Evolutionary conservation across 1,284 basidiomycete species (phyloP).

Genomic region (Anthracocystis panici-leucophaei): DNA sequence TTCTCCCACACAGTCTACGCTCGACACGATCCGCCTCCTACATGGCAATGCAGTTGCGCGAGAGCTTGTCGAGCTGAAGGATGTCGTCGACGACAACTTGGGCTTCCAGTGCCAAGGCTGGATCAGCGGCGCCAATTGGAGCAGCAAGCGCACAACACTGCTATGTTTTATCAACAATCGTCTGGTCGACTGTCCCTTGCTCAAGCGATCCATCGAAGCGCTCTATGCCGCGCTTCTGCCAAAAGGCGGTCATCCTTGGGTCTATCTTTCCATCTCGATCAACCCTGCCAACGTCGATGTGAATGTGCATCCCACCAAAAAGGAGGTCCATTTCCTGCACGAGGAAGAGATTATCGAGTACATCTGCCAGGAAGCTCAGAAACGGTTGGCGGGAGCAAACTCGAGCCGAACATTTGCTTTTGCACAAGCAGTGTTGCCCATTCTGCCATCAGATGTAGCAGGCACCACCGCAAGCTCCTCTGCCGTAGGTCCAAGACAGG

Average conservation of each 20-base stretch:
- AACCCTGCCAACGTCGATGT: slow-evolving; percentile 91
- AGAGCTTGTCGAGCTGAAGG: slow-evolving; percentile 76
- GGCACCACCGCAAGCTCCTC: neutral
- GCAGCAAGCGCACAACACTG: slow-evolving; percentile 85
- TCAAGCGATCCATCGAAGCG: slow-evolving; percentile 88
- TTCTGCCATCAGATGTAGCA: slow-evolving; percentile 22
- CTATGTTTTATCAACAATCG: slow-evolving; percentile 98
- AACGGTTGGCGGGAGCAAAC: slow-evolving; percentile 53
- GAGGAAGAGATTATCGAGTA: slow-evolving; percentile 88
- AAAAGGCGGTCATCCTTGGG: slow-evolving; percentile 89
- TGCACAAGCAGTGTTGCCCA: slow-evolving; percentile 41
- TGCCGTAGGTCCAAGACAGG: neutral
- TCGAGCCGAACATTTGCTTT: slow-evolving; percentile 62
- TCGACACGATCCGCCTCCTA: slow-evolving; percentile 81
- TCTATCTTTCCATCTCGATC: slow-evolving; percentile 89
- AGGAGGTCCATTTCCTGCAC: slow-evolving; percentile 93
- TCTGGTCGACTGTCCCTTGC: slow-evolving; percentile 86
- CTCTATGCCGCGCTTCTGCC: slow-evolving; percentile 89
- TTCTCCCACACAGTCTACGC: slow-evolving; percentile 74
- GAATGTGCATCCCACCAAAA: slow-evolving; percentile 98
- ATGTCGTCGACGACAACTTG: slow-evolving; percentile 43
- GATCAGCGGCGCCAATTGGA: slow-evolving; percentile 89
- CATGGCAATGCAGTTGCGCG: slow-evolving; percentile 86
- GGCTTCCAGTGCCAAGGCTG: slow-evolving; percentile 74
- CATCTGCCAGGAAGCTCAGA: slow-evolving; percentile 73